Evolutionary conservation across 306 rosid species (phyloP).

Genomic region (Myrica gale): DNA sequence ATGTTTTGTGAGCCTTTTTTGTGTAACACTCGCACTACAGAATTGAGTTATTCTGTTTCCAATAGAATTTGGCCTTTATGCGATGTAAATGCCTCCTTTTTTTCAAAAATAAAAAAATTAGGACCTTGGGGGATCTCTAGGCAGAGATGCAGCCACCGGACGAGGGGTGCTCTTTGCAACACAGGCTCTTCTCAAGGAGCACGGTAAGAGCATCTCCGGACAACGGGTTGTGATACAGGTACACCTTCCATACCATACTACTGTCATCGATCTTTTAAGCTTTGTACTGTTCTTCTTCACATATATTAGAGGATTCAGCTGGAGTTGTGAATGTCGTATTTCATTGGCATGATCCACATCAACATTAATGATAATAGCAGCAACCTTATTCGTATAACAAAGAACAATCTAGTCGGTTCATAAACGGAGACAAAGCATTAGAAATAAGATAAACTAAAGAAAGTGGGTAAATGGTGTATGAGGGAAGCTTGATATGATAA

Average conservation of each 20-base stretch:
- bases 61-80: not conserved
- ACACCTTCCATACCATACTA: conserved; percentile 7
- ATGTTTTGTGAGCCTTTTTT: not conserved
- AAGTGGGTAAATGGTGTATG: too few species aligned
- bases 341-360: too few species aligned
- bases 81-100: not conserved
- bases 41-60: not conserved
- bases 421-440: too few species aligned
- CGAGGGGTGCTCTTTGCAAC: conserved; percentile 87
- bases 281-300: too few species aligned
- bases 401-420: too few species aligned
- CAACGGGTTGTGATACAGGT: conserved; percentile 89
- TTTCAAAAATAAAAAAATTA: conserved; percentile 15
- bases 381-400: too few species aligned
- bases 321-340: too few species aligned
- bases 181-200: conserved; percentile 77
- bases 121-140: conserved; percentile 94
- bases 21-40: not conserved
- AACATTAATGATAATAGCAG: too few species aligned
- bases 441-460: too few species aligned
- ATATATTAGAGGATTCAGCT: too few species aligned
- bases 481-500: too few species aligned
- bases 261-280: not conserved
- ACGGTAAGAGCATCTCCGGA: conserved; percentile 76
- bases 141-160: conserved; percentile 95